Evolutionary conservation across 2,329 filamentous ascomycete genomes (phyloP).

Genomic region (Fusarium abutilonis): DNA sequence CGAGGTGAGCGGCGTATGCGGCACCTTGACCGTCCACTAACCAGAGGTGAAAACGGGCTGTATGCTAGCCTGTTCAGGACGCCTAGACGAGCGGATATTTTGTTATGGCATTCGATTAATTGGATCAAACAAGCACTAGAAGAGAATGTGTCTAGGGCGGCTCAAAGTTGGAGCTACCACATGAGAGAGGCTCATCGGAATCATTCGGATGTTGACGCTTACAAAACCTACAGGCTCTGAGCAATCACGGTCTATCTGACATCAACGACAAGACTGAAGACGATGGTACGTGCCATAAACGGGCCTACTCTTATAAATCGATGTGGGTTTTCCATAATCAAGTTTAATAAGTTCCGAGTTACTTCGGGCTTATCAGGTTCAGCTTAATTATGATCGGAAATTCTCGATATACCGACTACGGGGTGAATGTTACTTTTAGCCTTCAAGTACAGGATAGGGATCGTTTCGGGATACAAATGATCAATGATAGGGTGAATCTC

Average conservation of each 20-base stretch:
- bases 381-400: constrained; percentile 10
- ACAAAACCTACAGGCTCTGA: background rate
- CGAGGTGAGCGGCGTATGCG: constrained; percentile 37
- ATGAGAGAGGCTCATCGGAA: constrained; percentile 39
- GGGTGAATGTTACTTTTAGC: background rate
- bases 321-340: background rate
- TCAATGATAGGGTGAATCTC: constrained; percentile 4
- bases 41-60: constrained; percentile 5
- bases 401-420: constrained; percentile 16
- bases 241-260: constrained; percentile 14
- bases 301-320: constrained; percentile 15
- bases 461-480: constrained; percentile 1
- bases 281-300: constrained; percentile 19
- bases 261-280: constrained; percentile 5
- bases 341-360: background rate
- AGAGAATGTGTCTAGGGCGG: constrained; percentile 7
- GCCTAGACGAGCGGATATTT: constrained; percentile 19
- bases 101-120: constrained; percentile 11
- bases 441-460: background rate
- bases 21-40: constrained; percentile 15
- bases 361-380: constrained; percentile 8
- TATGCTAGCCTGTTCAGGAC: constrained; percentile 8
- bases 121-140: constrained; percentile 21
- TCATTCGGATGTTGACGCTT: constrained; percentile 32
- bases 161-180: constrained; percentile 32